Evolutionary conservation across 345 rosid species (phyloP).

Genomic region (Salix brachista): DNA sequence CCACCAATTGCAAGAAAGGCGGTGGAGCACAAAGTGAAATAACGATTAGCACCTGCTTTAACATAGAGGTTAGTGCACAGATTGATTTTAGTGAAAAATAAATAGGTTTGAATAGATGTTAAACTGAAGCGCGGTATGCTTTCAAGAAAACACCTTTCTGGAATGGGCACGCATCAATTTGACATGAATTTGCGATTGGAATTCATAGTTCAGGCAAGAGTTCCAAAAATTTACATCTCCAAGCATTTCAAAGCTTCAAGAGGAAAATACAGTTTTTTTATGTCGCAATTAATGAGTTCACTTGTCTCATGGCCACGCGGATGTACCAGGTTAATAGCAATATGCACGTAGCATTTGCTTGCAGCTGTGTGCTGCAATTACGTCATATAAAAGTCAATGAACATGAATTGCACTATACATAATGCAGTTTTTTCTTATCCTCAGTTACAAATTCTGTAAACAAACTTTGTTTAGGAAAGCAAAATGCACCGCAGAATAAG

Average conservation of each 20-base stretch:
- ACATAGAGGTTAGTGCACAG: slow-evolving; percentile 15
- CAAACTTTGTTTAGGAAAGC: neutral
- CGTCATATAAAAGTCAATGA: neutral
- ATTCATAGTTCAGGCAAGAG: neutral
- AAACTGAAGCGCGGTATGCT: neutral
- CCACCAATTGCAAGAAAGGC: slow-evolving; percentile 89
- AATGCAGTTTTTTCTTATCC: neutral
- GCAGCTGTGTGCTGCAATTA: neutral
- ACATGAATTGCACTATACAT: neutral
- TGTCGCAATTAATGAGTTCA: neutral
- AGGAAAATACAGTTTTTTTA: neutral
- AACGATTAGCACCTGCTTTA: slow-evolving; percentile 81
- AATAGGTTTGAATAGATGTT: neutral
- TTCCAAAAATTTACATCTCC: neutral
- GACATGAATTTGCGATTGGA: neutral
- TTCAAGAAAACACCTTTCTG: neutral
- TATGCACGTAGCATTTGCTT: neutral
- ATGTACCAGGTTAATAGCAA: neutral
- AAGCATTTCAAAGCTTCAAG: neutral
- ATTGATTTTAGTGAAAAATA: neutral
- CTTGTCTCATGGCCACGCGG: neutral
- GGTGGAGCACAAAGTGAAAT: slow-evolving; percentile 76
- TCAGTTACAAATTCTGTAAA: neutral
- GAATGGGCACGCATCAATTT: neutral
- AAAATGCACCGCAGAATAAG: neutral